Percentiles rank a stretch among this genome's conserved stretches.
Conservation (phyloP, 2,329 filamentous ascomycete species). For the Cryphonectria japonica region DNA sequence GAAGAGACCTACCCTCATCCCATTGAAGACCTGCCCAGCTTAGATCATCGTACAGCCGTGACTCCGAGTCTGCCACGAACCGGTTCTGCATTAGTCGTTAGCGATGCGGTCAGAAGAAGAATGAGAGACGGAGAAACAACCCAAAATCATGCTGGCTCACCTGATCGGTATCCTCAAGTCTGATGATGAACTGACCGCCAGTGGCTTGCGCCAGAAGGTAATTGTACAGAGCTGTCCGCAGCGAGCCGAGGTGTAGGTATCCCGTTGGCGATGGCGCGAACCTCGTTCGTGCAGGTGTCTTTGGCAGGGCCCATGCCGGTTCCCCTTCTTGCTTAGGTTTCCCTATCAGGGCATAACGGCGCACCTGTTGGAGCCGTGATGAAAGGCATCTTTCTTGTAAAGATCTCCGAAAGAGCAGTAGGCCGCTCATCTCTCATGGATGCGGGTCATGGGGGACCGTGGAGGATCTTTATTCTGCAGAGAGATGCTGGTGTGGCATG, state of each 20-base stretch:
- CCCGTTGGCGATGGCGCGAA: conserved; percentile 97
- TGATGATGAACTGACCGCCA: conserved; percentile 84
- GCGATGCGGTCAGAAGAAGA: conserved; percentile 36
- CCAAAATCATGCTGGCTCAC: background rate
- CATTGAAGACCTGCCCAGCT: conserved; percentile 87
- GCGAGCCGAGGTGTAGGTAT: conserved; percentile 86
- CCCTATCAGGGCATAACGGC: conserved; percentile 33
- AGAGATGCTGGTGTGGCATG: background rate
- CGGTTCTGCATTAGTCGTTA: conserved; percentile 54
- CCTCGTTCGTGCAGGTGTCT: conserved; percentile 71
- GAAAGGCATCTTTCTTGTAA: conserved; percentile 23
- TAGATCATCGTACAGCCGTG: conserved; percentile 76
- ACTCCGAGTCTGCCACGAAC: conserved; percentile 78
- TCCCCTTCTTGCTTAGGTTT: conserved; percentile 31
- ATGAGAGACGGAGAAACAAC: too few species aligned
- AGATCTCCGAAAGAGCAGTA: conserved; percentile 30
- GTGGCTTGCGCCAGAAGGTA: conserved; percentile 88
- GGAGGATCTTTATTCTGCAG: background rate
- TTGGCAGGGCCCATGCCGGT: conserved; percentile 46
- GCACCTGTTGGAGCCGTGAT: conserved; percentile 28
- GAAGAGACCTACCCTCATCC: conserved; percentile 66
- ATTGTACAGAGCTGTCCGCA: conserved; percentile 94
- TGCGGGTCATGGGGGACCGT: conserved; percentile 13
- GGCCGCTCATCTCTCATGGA: conserved; percentile 30
- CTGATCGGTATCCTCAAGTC: conserved; percentile 95